Evolutionary conservation across 768 basidiomycete species (phyloP), one percentile per base, ranked within the genome.

Genomic region (Tulasnella sp.): DNA sequence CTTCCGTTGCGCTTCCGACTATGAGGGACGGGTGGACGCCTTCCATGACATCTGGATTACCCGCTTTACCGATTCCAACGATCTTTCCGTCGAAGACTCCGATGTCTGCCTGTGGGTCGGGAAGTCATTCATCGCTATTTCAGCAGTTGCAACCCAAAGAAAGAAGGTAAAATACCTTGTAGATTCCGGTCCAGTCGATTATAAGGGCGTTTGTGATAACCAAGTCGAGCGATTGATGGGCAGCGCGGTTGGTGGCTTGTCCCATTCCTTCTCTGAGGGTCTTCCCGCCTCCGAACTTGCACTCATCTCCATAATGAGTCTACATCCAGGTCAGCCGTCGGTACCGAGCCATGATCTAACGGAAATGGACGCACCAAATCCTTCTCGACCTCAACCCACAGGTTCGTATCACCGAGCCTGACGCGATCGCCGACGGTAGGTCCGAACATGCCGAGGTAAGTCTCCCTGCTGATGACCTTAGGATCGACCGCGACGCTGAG

Each of bases 201-300:
- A 99, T 90, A 67, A 99, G 83, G 1, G 92, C 94, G 77, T 97
- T 98, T 47, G 94, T 98, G 78, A 99, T 94, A 72, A 98, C 89
- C 29, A 97, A 85, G 78, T 99, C 96, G 62, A 98, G 85, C 0
- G 88, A 84, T 64, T 92, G 89, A 0, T 77, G 75, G 9, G 90
- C 86, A 0, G 86, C 83, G 14, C 88, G 82, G 75, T 91, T 87
- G 1, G 90, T 91, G 0, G 89, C 89, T 79, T 98, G 95, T 8
- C 95, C 97, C 91, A 97, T 96, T 5, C 97, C 97, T 77, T 98
- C 97, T 29, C 96, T 89, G 67, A 98, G 44, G 63, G 47, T 73
- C 81, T 74, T 77, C 88, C 94, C 96, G 77, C 95, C 96, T 8
- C 97, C 97, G 77, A 99, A 99, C 81, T 98, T 98, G 81, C 92